A percentile compares a stretch with the other conserved stretches of the same genome.
These are phyloP conservation scores for Sungouiozyma ichnusensis DNA, from an alignment of 805 yeast genomes.

Conservation along the genomic window DNA sequence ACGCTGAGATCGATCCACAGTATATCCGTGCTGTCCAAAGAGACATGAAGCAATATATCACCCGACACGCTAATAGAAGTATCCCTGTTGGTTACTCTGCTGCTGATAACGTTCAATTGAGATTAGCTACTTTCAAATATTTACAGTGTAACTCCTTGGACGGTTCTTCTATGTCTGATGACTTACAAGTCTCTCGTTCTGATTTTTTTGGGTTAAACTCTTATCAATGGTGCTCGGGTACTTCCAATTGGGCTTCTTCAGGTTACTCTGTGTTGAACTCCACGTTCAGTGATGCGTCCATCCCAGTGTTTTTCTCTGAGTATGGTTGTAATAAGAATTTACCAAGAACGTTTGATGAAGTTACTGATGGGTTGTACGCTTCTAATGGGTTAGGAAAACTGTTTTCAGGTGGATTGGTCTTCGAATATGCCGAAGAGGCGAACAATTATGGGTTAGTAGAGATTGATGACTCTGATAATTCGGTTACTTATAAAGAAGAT, in stretches of 20 bases:
- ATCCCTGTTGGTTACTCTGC: constrained; percentile 97
- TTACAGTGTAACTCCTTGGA: constrained; percentile 64
- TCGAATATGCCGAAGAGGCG: constrained; percentile 74
- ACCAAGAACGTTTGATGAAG: constrained; percentile 84
- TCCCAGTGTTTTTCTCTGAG: constrained; percentile 64
- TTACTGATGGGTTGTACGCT: constrained; percentile 48
- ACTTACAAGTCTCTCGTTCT: constrained; percentile 51
- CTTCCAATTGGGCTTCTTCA: constrained; percentile 50
- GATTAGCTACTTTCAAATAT: constrained; percentile 67
- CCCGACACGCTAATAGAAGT: constrained; percentile 54
- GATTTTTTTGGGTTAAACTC: constrained; percentile 86
- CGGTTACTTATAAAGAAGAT: constrained; percentile 36
- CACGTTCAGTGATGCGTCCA: constrained; percentile 46
- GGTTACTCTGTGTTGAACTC: constrained; percentile 58
- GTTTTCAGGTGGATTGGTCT: constrained; percentile 87
- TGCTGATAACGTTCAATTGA: constrained; percentile 65
- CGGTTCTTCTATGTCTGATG: constrained; percentile 33
- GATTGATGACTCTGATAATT: constrained; percentile 34
- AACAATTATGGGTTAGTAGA: constrained; percentile 69
- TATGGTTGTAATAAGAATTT: constrained; percentile 69
- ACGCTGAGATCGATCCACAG: constrained; percentile 53
- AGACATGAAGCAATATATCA: constrained; percentile 78
- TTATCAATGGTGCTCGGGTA: constrained; percentile 75
- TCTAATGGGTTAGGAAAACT: constrained; percentile 49
- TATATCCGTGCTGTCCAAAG: constrained; percentile 86